These are phyloP conservation scores for Penicillium sp. DNA, from an alignment of 2,329 filamentous ascomycete genomes.

Conservation along the genomic window DNA sequence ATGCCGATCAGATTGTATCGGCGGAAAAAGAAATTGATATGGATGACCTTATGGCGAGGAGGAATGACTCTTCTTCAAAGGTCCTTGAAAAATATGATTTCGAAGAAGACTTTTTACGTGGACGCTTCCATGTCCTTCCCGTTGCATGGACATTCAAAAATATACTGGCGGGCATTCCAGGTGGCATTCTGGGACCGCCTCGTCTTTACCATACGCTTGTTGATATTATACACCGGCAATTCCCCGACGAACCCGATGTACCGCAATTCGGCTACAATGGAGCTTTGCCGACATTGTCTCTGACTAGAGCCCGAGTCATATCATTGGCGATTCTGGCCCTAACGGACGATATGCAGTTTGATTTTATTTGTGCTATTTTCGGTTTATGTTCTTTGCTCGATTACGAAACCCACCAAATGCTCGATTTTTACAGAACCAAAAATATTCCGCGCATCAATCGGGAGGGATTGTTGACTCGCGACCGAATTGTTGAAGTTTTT, in stretches of 20 bases:
- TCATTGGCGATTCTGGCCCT: slow-evolving; percentile 35
- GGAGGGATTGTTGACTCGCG: slow-evolving; percentile 22
- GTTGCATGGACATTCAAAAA: slow-evolving; percentile 34
- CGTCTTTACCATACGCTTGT: slow-evolving; percentile 30
- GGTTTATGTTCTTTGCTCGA: slow-evolving; percentile 32
- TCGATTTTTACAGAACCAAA: slow-evolving; percentile 18
- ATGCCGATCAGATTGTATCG: slow-evolving; percentile 35
- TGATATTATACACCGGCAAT: slow-evolving; percentile 24
- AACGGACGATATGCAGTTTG: slow-evolving; percentile 35
- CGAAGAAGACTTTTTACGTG: slow-evolving; percentile 14
- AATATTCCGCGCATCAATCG: slow-evolving; percentile 18
- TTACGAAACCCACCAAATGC: slow-evolving; percentile 23
- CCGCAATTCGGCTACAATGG: slow-evolving; percentile 18
- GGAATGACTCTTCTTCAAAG: slow-evolving; percentile 28
- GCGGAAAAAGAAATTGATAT: slow-evolving; percentile 31
- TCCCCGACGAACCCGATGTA: slow-evolving; percentile 13
- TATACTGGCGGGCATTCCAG: slow-evolving; percentile 34
- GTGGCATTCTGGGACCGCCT: slow-evolving; percentile 35
- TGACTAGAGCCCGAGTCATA: slow-evolving; percentile 29
- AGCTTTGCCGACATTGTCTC: slow-evolving; percentile 19
- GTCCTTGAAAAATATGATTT: slow-evolving; percentile 15
- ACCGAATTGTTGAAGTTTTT: slow-evolving; percentile 29
- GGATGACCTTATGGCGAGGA: slow-evolving; percentile 33
- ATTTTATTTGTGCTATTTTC: slow-evolving; percentile 39
- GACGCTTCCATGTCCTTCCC: slow-evolving; percentile 24